Evolutionary conservation across 208 protist genomes (phyloP), one percentile per base, ranked within the genome.

Genomic region (Leishmania guyanensis): DNA sequence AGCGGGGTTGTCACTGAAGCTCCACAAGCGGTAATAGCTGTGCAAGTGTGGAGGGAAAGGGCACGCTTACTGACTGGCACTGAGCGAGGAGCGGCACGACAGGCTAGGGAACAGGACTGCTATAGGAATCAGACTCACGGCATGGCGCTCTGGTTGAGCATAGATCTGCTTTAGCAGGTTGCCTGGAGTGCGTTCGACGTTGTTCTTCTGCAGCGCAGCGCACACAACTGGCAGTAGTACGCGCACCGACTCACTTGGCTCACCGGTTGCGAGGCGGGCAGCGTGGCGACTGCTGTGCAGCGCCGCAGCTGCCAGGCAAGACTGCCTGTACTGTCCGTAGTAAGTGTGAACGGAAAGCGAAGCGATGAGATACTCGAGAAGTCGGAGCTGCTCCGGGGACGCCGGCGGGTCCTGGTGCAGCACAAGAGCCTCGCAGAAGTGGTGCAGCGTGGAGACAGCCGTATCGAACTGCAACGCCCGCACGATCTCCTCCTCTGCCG

Each of bases 401-500:
- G 91, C 87, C 1, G 86, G 79, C 36, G 92, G 89, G 77, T 94
- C 91, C 73, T 97, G 94, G 62, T 92, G 87, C 20, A 87, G 74
- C 51, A 95, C 46, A n/a, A 97, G 78, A 0, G 86, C 86, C 54
- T 86, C 84, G 20, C 88, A 87, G 10, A 95, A 88, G 46, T 86
- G 77, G 71, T 84, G 90, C 0, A 93, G 70, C 3, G 91, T 97
- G 26, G 90, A 78, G 2, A 71, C 75, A 43, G 86, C 82, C 6
- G 92, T 84, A 46, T 88, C 77, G 77, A 93, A 94, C 26, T 92
- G 51, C 20, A 97, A 77, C 5, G 76, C 36, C 0, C 36, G 72
- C 53, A 91, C 84, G 5, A 97, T 78, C 36, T 84, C 75, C 76
- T 87, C 79, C 80, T 96, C 93, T 5, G 88, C 85, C 5, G 78